A percentile compares a stretch with the other conserved stretches of the same genome.
phyloP scores from a whole-genome alignment of 2,329 filamentous ascomycete species.

The Parastagonospora nodorum region DNA sequence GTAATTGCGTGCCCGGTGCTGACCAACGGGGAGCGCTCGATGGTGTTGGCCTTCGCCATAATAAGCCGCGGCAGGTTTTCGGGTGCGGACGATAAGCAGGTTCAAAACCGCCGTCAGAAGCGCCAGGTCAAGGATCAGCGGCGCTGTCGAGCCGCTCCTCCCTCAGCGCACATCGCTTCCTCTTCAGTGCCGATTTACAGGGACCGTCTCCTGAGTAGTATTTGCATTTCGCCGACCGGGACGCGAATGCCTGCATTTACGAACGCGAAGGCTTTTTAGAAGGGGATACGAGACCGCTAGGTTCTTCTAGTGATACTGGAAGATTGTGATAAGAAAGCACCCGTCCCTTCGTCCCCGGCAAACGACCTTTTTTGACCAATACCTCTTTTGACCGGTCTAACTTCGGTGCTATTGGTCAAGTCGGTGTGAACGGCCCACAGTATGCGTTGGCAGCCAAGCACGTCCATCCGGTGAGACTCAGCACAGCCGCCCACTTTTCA shows the following conservation, averaged over 20 bases:
- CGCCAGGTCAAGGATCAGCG: slow-evolving; percentile 21
- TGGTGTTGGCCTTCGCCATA: background rate
- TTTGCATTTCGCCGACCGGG: slow-evolving; percentile 32
- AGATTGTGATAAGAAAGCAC: slow-evolving; percentile 42
- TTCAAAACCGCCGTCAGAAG: slow-evolving; percentile 11
- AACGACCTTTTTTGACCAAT: slow-evolving; percentile 35
- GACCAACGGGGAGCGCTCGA: slow-evolving; percentile 8
- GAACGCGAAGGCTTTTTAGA: slow-evolving; percentile 22
- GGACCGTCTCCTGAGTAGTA: slow-evolving; percentile 18
- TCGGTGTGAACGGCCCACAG: slow-evolving; percentile 31
- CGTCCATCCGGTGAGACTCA: slow-evolving; percentile 39
- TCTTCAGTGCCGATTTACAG: slow-evolving; percentile 29
- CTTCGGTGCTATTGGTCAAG: slow-evolving; percentile 22
- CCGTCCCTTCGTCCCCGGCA: slow-evolving; percentile 29
- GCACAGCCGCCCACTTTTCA: slow-evolving; percentile 29
- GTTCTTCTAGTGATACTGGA: slow-evolving; percentile 19
- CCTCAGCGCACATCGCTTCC: slow-evolving; percentile 28
- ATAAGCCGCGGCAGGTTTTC: slow-evolving; percentile 7
- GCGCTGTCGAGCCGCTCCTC: slow-evolving; percentile 25
- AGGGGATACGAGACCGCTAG: slow-evolving; percentile 21
- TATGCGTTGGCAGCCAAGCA: slow-evolving; percentile 45
- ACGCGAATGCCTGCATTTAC: slow-evolving; percentile 19
- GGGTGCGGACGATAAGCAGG: slow-evolving; percentile 18
- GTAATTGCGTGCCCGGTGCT: slow-evolving; percentile 21
- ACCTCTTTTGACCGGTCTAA: slow-evolving; percentile 29